These are phyloP conservation scores for Sphagnurus paluster DNA, from an alignment of 1,284 basidiomycete genomes.

Conservation along the genomic window DNA sequence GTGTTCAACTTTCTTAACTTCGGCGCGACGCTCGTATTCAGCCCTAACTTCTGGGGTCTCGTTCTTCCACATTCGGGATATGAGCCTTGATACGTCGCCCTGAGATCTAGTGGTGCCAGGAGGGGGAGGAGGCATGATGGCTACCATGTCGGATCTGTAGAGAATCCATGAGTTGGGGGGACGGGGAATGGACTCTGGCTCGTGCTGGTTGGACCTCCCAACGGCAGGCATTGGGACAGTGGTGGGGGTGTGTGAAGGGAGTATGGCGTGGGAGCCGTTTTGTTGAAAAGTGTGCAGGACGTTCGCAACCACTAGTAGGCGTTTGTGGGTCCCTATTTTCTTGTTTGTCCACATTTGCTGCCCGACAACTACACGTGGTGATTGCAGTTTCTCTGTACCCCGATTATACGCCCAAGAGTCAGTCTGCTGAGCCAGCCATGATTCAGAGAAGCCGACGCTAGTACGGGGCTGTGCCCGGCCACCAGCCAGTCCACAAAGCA, in stretches of 20 bases:
- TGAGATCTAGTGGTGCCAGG: conserved; percentile 54
- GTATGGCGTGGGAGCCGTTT: background rate
- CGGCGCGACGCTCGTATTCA: conserved; percentile 72
- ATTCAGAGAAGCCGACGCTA: too few species aligned
- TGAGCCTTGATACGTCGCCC: conserved; percentile 70
- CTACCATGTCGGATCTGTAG: conserved; percentile 75
- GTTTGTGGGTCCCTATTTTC: conserved; percentile 26
- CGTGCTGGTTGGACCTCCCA: conserved; percentile 1
- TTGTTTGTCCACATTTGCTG: conserved; percentile 18
- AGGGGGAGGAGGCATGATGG: conserved; percentile 33
- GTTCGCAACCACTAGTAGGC: conserved; percentile 7
- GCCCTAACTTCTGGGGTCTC: conserved; percentile 53
- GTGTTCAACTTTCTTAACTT: conserved; percentile 70
- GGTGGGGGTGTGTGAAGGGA: background rate
- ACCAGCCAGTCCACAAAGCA: too few species aligned
- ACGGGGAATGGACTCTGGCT: conserved; percentile 46
- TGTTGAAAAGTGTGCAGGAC: conserved; percentile 1
- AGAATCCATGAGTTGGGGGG: conserved; percentile 93
- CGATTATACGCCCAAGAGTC: too few species aligned
- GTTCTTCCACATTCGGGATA: conserved; percentile 70
- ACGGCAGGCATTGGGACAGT: conserved; percentile 12
- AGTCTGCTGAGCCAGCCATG: too few species aligned
- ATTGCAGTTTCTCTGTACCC: too few species aligned
- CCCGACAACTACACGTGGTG: conserved; percentile 8
- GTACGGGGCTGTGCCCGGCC: too few species aligned